Evolutionary conservation across 148 eudicot genomes (phyloP), one percentile per base, ranked within the genome.

Genomic region (Vaccinium macrocarpon): DNA sequence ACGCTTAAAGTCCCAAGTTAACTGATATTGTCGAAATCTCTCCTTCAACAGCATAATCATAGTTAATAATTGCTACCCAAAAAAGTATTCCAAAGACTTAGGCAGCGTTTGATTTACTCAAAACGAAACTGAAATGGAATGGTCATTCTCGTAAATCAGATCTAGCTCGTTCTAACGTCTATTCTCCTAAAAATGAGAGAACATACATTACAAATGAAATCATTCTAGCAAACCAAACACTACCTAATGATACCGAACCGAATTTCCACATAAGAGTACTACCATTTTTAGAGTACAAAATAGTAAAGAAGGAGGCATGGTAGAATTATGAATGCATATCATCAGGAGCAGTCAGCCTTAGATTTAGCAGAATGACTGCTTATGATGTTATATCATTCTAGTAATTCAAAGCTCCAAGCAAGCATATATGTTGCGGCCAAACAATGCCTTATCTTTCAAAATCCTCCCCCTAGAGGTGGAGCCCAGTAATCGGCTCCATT

Each of bases 401-500:
- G 57, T 32, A 25, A 79, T 55, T 64, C 57, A 77, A 27, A 84
- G 62, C 84, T 81, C 9, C 81, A 68, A 53, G 25, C 25, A 4
- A 56, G 27, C 56, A 23, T 35, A 23, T 50, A 51, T 9, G 57
- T 48, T 50, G 29, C 57, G 59, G 61, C 75, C 76, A 29, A 64
- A 66, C 79, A 81, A 51, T 2, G 35, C 78, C 80, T 27, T 10
- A 64, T 91, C 16, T 29, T 27, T 68, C 82, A 91, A 83, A 89
- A 92, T 71, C 92, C 91, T 79, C 91, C 92, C 38, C 93, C 92
- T 27, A 89, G 87, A 48, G 91, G 84, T 64, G 91, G 91, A 79
- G 95, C 91, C 95, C 98, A 94, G 88, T 91, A 94, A 83, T 93
- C 94, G 18, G 94, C 91, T 86, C 95, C 95, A 85, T 82, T 90